Percentiles rank a stretch among this genome's conserved stretches.
phyloP scores from a whole-genome alignment of 805 yeast genomes.

The Scheffersomyces amazonensis region DNA sequence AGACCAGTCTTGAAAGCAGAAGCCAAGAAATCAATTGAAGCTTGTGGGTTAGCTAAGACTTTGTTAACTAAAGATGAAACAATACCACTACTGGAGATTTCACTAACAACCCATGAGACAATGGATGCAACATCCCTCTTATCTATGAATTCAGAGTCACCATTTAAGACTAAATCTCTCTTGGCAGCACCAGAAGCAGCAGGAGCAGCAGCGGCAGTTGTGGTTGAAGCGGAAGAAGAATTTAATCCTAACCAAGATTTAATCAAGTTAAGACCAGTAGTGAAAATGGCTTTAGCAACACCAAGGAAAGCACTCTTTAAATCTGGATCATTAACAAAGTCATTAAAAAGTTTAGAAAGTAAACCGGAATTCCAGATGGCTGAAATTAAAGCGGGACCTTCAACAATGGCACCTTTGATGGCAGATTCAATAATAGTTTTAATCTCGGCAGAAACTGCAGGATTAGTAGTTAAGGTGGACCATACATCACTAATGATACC shows the following conservation, averaged over 20 bases:
- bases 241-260: constrained; percentile 4
- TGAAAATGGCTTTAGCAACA: constrained; percentile 31
- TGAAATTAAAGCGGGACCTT: constrained; percentile 39
- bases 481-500: constrained; percentile 38
- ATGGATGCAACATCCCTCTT: constrained; percentile 35
- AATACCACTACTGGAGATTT: constrained; percentile 33
- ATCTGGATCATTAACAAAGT: constrained; percentile 26
- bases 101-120: constrained; percentile 22
- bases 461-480: constrained; percentile 30
- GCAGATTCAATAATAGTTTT: constrained; percentile 26
- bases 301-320: constrained; percentile 31
- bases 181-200: constrained; percentile 12
- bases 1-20: constrained; percentile 31
- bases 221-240: constrained; percentile 14
- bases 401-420: constrained; percentile 29
- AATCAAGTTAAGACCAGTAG: constrained; percentile 29
- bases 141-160: constrained; percentile 25
- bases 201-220: constrained; percentile 10
- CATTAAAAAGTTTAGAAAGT: constrained; percentile 27
- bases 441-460: constrained; percentile 23
- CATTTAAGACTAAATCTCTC: constrained; percentile 5
- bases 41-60: constrained; percentile 35
- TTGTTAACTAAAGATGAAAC: constrained; percentile 27
- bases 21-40: constrained; percentile 28
- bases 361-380: constrained; percentile 43